These are phyloP conservation scores for Cercospora berteroae DNA, from an alignment of 2,329 filamentous ascomycete species.

Conservation along the genomic window DNA sequence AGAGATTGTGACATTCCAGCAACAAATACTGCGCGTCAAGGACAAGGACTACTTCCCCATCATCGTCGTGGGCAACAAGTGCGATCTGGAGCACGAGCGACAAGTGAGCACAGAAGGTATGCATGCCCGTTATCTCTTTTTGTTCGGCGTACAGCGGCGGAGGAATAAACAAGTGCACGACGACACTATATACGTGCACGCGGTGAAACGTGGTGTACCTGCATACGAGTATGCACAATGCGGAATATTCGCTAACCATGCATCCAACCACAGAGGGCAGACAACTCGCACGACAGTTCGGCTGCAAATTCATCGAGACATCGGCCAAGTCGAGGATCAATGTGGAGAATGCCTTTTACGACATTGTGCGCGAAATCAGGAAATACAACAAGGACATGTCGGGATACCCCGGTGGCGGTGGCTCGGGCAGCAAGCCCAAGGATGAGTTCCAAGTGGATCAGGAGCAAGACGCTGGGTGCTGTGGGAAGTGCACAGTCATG, in stretches of 20 bases:
- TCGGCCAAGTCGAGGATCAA: slow-evolving; percentile 98
- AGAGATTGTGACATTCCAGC: slow-evolving; percentile 97
- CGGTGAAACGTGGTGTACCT: slow-evolving; percentile 1
- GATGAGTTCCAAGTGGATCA: slow-evolving; percentile 68
- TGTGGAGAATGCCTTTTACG: slow-evolving; percentile 97
- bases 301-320: slow-evolving; percentile 98
- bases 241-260: slow-evolving; percentile 14
- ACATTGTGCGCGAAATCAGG: slow-evolving; percentile 95
- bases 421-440: slow-evolving; percentile 42
- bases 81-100: slow-evolving; percentile 90
- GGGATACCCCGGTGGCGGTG: slow-evolving; percentile 66
- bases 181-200: slow-evolving; percentile 17
- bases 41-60: slow-evolving; percentile 99
- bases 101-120: slow-evolving; percentile 87
- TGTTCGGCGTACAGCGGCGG: not conserved
- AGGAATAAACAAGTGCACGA: not conserved
- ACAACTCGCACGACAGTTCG: slow-evolving; percentile 78
- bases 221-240: slow-evolving; percentile 5
- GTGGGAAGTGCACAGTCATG: slow-evolving; percentile 84
- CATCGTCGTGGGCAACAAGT: slow-evolving; percentile 98
- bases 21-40: slow-evolving; percentile 97
- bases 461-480: slow-evolving; percentile 69
- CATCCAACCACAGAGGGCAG: slow-evolving; percentile 69
- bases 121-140: not conserved
- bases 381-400: slow-evolving; percentile 99